Evolutionary conservation across 495 filamentous ascomycete species (phyloP).

Genomic region (Aspergillus olivimuriae): DNA sequence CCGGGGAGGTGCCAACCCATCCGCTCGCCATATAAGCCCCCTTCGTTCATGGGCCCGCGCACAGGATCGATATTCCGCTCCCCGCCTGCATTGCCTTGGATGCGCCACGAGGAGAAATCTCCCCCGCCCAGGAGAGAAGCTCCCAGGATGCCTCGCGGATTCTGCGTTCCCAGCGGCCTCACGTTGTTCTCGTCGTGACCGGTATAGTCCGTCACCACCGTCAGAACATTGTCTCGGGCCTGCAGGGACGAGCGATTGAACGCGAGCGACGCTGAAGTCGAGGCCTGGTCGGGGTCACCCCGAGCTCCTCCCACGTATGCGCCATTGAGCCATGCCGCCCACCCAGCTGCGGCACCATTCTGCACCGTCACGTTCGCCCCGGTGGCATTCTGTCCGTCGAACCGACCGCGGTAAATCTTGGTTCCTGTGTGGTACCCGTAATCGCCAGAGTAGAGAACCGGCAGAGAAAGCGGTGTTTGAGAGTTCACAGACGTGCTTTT

Average conservation of each 20-base stretch:
- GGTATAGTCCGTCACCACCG: constrained; percentile 63
- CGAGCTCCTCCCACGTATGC: constrained; percentile 46
- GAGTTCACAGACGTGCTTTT: constrained; percentile 52
- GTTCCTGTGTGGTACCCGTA: constrained; percentile 67
- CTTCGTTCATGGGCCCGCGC: constrained; percentile 69
- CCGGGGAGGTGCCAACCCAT: constrained; percentile 61
- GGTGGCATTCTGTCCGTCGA: constrained; percentile 43
- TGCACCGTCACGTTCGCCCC: constrained; percentile 53
- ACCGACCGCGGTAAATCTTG: constrained; percentile 64
- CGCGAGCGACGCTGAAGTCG: constrained; percentile 13
- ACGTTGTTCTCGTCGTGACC: constrained; percentile 60
- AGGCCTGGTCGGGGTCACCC: constrained; percentile 40
- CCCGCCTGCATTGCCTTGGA: constrained; percentile 69
- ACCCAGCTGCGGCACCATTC: constrained; percentile 56
- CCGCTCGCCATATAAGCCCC: constrained; percentile 58
- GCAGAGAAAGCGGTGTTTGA: constrained; percentile 49
- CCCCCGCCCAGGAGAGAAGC: constrained; percentile 41
- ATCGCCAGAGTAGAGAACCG: constrained; percentile 51
- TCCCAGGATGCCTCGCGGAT: constrained; percentile 61
- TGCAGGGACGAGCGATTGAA: constrained; percentile 40
- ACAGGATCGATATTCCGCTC: constrained; percentile 56
- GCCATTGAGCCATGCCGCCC: constrained; percentile 48
- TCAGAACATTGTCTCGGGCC: constrained; percentile 49
- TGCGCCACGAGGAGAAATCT: constrained; percentile 56
- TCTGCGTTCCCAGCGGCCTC: constrained; percentile 53